Percentiles rank a stretch among this genome's conserved stretches.
phyloP scores from a whole-genome alignment of 805 yeast genomes.

The Candida khao-thaluensis region DNA sequence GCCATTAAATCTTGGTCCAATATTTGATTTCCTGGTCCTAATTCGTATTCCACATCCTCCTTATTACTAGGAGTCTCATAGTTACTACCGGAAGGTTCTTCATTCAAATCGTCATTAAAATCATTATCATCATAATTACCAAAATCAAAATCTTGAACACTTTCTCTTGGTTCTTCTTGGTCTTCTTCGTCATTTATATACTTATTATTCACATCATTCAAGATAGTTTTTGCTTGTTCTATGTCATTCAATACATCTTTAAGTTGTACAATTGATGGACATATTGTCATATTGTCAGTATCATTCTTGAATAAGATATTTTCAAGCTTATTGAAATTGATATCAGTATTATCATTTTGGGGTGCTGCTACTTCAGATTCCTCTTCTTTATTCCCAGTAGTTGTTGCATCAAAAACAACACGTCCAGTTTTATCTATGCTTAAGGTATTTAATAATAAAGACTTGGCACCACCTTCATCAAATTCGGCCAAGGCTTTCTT shows the following conservation, averaged over 20 bases:
- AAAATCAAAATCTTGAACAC: constrained; percentile 13
- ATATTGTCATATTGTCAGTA: constrained; percentile 42
- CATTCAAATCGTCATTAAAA: constrained; percentile 19
- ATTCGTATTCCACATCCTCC: constrained; percentile 13
- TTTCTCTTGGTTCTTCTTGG: constrained; percentile 9
- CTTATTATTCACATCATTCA: constrained; percentile 40
- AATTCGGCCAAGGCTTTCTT: constrained; percentile 73
- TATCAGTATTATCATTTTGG: constrained; percentile 16
- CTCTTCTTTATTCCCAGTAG: constrained; percentile 21
- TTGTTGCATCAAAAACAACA: constrained; percentile 66
- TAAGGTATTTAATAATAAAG: constrained; percentile 62
- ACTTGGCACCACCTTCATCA: constrained; percentile 81
- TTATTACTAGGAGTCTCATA: constrained; percentile 7
- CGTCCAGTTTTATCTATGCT: constrained; percentile 51
- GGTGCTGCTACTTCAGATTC: constrained; percentile 15
- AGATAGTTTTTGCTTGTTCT: constrained; percentile 45
- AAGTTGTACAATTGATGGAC: constrained; percentile 70
- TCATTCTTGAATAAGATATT: constrained; percentile 22
- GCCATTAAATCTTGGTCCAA: constrained; percentile 69
- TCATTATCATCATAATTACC: constrained; percentile 18
- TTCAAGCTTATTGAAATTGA: constrained; percentile 21
- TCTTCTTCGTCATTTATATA: constrained; percentile 17
- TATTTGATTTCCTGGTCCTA: constrained; percentile 21
- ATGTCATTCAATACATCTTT: constrained; percentile 52
- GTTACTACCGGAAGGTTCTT: constrained; percentile 9